These are phyloP conservation scores for Exophiala viscosa DNA, from an alignment of 2,329 filamentous ascomycete genomes.

Conservation along the genomic window DNA sequence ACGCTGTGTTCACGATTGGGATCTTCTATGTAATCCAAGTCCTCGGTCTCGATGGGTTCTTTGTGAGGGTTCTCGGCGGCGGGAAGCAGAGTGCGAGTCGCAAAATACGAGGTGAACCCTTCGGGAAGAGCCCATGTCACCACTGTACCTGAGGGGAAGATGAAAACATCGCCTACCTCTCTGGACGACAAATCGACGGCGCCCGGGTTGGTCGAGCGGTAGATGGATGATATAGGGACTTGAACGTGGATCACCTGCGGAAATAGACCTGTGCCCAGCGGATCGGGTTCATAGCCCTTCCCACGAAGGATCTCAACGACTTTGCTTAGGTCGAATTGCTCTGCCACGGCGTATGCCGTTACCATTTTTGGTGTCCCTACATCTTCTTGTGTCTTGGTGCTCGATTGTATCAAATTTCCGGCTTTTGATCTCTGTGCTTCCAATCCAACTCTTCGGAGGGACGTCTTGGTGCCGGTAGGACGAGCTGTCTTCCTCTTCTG, in stretches of 20 bases:
- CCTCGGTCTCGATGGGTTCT: conserved; percentile 74
- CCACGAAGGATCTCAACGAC: conserved; percentile 56
- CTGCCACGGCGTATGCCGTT: conserved; percentile 65
- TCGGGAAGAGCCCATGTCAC: conserved; percentile 87
- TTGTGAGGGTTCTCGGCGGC: conserved; percentile 74
- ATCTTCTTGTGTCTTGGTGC: conserved; percentile 38
- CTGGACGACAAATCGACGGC: conserved; percentile 39
- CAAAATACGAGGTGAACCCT: conserved; percentile 65
- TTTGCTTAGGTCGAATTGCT: conserved; percentile 59
- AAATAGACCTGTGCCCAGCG: conserved; percentile 58
- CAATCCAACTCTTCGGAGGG: conserved; percentile 77
- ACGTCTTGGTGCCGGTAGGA: conserved; percentile 61
- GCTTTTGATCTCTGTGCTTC: conserved; percentile 68
- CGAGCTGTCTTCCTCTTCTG: conserved; percentile 50
- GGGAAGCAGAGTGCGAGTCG: conserved; percentile 67
- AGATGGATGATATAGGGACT: conserved; percentile 45
- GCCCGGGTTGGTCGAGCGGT: conserved; percentile 41
- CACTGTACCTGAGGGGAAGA: conserved; percentile 91
- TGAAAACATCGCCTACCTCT: conserved; percentile 77
- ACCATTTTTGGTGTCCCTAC: conserved; percentile 44
- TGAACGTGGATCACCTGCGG: conserved; percentile 63
- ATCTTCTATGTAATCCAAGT: conserved; percentile 83
- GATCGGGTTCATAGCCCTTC: conserved; percentile 61
- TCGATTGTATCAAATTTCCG: conserved; percentile 47
- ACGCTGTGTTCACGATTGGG: conserved; percentile 66